A percentile compares a stretch with the other conserved stretches of the same genome.
Conservation (phyloP, 2,329 filamentous ascomycete genomes). For the Plectosphaerella sp. region DNA sequence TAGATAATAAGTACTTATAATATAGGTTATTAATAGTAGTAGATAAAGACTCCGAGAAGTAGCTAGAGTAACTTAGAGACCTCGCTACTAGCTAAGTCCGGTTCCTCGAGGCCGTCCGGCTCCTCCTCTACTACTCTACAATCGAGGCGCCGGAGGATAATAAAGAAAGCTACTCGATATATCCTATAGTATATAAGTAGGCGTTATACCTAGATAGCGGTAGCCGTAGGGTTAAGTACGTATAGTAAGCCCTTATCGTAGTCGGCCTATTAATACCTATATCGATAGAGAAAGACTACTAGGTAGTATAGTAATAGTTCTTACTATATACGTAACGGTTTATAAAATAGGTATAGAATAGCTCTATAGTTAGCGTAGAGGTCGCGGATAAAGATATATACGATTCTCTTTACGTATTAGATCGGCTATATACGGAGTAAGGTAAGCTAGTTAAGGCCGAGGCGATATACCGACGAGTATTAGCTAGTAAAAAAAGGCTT, state of each 20-base stretch:
- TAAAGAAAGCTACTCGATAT: conserved; percentile 12
- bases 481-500: too few relatives aligned
- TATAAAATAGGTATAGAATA: background rate
- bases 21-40: conserved; percentile 10
- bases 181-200: conserved; percentile 18
- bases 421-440: too few relatives aligned
- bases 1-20: conserved; percentile 16
- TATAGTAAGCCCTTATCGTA: background rate
- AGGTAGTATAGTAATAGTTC: background rate
- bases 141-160: conserved; percentile 11
- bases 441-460: too few relatives aligned
- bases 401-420: too few relatives aligned
- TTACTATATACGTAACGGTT: background rate
- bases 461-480: too few relatives aligned
- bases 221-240: background rate
- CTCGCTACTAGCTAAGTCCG: conserved; percentile 9
- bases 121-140: conserved; percentile 15
- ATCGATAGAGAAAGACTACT: background rate
- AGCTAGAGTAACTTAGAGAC: conserved; percentile 11
- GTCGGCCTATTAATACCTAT: background rate
- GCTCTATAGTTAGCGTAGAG: background rate
- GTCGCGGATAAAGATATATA: background rate
- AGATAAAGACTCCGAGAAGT: conserved; percentile 5
- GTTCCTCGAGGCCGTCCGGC: conserved; percentile 6
- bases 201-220: conserved; percentile 6